phyloP scores from a whole-genome alignment of 768 basidiomycete genomes.

The Vishniacozyma victoriae region DNA sequence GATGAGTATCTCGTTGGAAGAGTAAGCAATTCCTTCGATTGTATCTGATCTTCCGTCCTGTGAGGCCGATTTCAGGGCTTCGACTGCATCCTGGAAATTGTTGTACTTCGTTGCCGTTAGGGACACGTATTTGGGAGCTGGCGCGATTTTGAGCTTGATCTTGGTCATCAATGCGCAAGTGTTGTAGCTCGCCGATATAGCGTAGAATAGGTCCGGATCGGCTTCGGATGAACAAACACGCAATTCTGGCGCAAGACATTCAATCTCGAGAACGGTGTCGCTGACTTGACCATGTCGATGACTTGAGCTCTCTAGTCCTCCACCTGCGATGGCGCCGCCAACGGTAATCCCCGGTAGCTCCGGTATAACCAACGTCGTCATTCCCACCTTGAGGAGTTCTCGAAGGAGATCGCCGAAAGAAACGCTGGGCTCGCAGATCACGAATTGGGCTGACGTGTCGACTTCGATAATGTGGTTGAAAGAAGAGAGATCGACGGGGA shows the following conservation, averaged over 20 bases:
- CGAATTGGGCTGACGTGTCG: background rate
- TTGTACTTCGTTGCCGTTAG: background rate
- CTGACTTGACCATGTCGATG: conserved; percentile 10
- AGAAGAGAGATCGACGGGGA: conserved; percentile 9
- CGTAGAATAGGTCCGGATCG: conserved; percentile 13
- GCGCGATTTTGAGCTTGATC: conserved; percentile 9
- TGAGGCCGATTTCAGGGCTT: conserved; percentile 1
- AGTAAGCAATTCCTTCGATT: conserved; percentile 11
- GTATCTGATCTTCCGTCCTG: background rate
- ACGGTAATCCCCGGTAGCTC: conserved; percentile 15
- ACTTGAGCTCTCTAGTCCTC: conserved; percentile 10
- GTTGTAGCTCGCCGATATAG: conserved; percentile 20
- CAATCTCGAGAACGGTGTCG: conserved; percentile 14
- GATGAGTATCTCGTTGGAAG: conserved; percentile 3
- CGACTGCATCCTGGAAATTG: conserved; percentile 1
- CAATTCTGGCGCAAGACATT: conserved; percentile 8
- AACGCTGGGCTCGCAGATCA: conserved; percentile 10
- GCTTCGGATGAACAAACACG: background rate
- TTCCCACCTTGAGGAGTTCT: conserved; percentile 4
- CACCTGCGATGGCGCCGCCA: conserved; percentile 14
- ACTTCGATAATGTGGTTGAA: conserved; percentile 12
- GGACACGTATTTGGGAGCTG: conserved; percentile 3
- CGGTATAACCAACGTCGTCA: conserved; percentile 7
- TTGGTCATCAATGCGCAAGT: conserved; percentile 9
- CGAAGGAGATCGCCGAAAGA: conserved; percentile 3